Conservation (phyloP, 805 yeast genomes). For the Candida ascalaphidarum region DNA sequence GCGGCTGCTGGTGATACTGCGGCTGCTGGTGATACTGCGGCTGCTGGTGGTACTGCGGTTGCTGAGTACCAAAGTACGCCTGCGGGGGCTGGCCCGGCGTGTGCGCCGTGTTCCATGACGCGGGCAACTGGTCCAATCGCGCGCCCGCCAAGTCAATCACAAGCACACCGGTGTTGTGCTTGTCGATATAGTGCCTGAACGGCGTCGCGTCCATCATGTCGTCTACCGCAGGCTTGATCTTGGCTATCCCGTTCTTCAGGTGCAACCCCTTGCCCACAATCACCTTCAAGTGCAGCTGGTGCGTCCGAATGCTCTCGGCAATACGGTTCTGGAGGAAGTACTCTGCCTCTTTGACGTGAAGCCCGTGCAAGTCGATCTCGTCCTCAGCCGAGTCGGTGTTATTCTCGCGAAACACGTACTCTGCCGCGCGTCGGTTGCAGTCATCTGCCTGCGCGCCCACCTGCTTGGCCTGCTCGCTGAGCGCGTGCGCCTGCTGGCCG, state of each 20-base stretch:
- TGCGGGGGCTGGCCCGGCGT: constrained; percentile 8
- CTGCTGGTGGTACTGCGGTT: constrained; percentile 14
- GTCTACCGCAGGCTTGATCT: constrained; percentile 84
- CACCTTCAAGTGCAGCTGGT: constrained; percentile 60
- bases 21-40: constrained; percentile 13
- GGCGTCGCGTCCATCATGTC: constrained; percentile 60
- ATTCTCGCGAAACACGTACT: constrained; percentile 79
- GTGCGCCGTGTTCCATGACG: constrained; percentile 17
- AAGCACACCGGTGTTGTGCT: constrained; percentile 73
- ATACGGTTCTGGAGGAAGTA: constrained; percentile 68
- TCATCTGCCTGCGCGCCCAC: constrained; percentile 54
- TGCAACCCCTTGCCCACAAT: constrained; percentile 94
- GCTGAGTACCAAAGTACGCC: constrained; percentile 11
- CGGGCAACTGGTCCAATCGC: constrained; percentile 19
- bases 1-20: constrained; percentile 13
- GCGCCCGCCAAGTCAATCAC: constrained; percentile 47
- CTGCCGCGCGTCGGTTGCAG: constrained; percentile 77
- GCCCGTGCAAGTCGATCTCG: constrained; percentile 91
- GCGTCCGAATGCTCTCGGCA: constrained; percentile 48
- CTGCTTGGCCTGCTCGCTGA: constrained; percentile 61
- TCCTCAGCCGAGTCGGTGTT: constrained; percentile 77
- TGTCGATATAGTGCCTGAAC: constrained; percentile 54
- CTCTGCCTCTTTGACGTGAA: constrained; percentile 82
- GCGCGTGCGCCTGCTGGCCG: constrained; percentile 59
- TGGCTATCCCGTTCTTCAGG: constrained; percentile 74